phyloP scores from a whole-genome alignment of 2,329 filamentous ascomycete species.

The Trichophaea hybrida region DNA sequence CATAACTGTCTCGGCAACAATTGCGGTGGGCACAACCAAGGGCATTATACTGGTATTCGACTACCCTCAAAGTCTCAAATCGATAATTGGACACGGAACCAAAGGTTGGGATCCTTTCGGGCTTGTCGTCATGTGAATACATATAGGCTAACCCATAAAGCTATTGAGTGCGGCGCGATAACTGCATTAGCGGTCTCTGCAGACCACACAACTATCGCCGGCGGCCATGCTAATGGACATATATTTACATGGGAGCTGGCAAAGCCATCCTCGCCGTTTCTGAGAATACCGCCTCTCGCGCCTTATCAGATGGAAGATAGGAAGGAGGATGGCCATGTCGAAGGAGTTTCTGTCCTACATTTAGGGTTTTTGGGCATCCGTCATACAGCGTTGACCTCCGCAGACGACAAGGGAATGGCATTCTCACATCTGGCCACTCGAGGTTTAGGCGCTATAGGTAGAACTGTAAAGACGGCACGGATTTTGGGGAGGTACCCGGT shows the following conservation, averaged over 20 bases:
- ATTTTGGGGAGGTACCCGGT: conserved; percentile 85
- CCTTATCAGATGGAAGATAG: conserved; percentile 48
- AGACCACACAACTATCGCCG: conserved; percentile 82
- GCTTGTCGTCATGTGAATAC: not conserved
- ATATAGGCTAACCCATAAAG: conserved; percentile 35
- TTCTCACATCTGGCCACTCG: conserved; percentile 92
- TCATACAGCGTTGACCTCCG: conserved; percentile 87
- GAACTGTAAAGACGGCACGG: conserved; percentile 75
- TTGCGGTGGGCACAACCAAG: conserved; percentile 84
- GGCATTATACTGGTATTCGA: conserved; percentile 93
- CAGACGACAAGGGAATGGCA: conserved; percentile 90
- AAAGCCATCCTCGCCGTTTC: conserved; percentile 68
- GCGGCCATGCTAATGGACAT: conserved; percentile 73
- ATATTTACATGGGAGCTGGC: conserved; percentile 96
- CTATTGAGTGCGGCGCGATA: conserved; percentile 76
- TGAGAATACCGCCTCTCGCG: conserved; percentile 68
- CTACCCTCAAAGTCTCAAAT: conserved; percentile 88
- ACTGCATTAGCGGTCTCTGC: conserved; percentile 82
- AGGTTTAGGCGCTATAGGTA: conserved; percentile 71
- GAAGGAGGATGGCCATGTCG: conserved; percentile 67
- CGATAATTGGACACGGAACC: conserved; percentile 83
- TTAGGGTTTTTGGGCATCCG: conserved; percentile 89
- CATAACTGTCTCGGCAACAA: conserved; percentile 71
- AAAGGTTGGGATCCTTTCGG: conserved; percentile 45
- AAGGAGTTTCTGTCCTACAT: conserved; percentile 65